A percentile compares a stretch with the other conserved stretches of the same genome.
These are phyloP conservation scores for Quercus robur DNA, from an alignment of 306 rosid genomes.

Conservation along the genomic window DNA sequence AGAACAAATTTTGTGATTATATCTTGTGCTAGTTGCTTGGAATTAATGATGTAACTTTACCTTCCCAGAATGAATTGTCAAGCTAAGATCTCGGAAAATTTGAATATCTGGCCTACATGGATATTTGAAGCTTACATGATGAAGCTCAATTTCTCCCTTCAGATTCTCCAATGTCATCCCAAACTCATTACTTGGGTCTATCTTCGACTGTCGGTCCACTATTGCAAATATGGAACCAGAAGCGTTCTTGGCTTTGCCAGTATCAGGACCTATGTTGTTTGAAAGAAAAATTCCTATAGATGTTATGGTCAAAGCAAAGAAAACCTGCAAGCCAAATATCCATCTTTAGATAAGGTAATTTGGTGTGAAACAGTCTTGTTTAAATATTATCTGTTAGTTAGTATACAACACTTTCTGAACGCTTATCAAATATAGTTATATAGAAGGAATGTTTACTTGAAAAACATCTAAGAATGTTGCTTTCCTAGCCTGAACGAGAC, in stretches of 20 bases:
- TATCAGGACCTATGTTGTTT: slow-evolving; percentile 30
- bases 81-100: slow-evolving; percentile 33
- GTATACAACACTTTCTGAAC: no score
- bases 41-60: slow-evolving; percentile 12
- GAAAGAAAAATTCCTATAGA: slow-evolving; percentile 27
- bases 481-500: slow-evolving; percentile 42
- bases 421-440: no score
- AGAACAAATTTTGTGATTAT: no score
- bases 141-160: slow-evolving; percentile 34
- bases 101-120: slow-evolving; percentile 36
- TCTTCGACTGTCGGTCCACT: slow-evolving; percentile 28
- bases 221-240: slow-evolving; percentile 36
- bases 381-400: no score
- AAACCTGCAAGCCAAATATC: slow-evolving; percentile 26
- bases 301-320: slow-evolving; percentile 38
- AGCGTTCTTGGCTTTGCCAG: slow-evolving; percentile 34
- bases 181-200: slow-evolving; percentile 31
- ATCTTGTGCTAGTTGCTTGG: neutral
- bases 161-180: slow-evolving; percentile 29
- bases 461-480: slow-evolving; percentile 48
- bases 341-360: neutral
- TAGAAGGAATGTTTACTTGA: slow-evolving; percentile 31
- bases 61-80: slow-evolving; percentile 39
- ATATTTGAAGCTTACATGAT: slow-evolving; percentile 36
- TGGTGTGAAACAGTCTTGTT: neutral